Conservation (phyloP, 1,139 yeast genomes). For the Geotrichum restrictum region DNA sequence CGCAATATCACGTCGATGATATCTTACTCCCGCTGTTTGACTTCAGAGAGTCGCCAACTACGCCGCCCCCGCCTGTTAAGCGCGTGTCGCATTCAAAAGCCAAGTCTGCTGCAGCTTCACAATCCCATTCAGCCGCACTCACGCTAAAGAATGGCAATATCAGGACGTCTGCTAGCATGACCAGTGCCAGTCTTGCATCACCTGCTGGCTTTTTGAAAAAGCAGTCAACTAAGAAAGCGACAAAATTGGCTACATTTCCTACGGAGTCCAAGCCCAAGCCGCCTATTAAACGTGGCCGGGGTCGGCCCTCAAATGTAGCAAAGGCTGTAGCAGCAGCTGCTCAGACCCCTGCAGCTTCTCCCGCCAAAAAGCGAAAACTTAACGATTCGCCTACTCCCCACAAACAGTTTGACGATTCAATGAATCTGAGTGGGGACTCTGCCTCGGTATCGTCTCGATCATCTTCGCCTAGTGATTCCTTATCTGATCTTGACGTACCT, state of each 20-base stretch:
- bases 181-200: background rate
- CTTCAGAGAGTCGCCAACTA: conserved; percentile 35
- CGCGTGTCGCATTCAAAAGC: conserved; percentile 4
- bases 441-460: conserved; percentile 35
- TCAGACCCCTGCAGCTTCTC: background rate
- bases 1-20: conserved; percentile 66
- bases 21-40: conserved; percentile 64
- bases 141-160: conserved; percentile 12
- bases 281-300: conserved; percentile 19
- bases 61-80: conserved; percentile 40
- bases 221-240: conserved; percentile 9
- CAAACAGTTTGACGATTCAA: conserved; percentile 1
- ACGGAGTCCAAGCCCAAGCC: conserved; percentile 14
- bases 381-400: conserved; percentile 23
- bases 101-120: background rate
- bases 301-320: conserved; percentile 11
- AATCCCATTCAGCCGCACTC: background rate
- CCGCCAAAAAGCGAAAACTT: conserved; percentile 21
- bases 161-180: background rate
- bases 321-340: conserved; percentile 25
- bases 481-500: conserved; percentile 34
- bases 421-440: conserved; percentile 26
- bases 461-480: conserved; percentile 37
- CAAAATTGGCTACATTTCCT: conserved; percentile 11
- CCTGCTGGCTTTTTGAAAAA: background rate